A percentile compares a stretch with the other conserved stretches of the same genome.
phyloP scores from a whole-genome alignment of 306 rosid species.

The Corylus avellana region DNA sequence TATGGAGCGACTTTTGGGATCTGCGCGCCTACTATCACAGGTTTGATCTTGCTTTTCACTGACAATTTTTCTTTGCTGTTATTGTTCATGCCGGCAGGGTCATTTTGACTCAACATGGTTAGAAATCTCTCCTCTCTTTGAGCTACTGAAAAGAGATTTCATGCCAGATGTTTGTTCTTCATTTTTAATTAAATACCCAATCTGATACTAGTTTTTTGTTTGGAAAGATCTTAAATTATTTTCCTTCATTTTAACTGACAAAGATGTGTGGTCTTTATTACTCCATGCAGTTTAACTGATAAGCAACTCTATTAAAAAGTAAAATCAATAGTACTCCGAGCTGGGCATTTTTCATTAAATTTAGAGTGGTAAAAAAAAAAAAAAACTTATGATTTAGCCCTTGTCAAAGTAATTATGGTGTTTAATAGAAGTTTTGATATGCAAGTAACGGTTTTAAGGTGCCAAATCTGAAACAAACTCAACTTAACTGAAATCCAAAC shows the following conservation, averaged over 20 bases:
- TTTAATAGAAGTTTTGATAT: not conserved
- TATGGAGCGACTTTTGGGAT: constrained; percentile 82
- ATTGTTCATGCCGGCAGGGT: not conserved
- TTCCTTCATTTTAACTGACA: not conserved
- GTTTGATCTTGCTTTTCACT: constrained; percentile 36
- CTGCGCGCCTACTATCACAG: constrained; percentile 71
- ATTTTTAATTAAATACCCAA: not conserved
- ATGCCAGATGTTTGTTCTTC: not conserved
- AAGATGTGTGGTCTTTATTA: not conserved
- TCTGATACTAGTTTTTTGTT: not conserved
- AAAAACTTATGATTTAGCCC: not conserved
- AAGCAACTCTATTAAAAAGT: not conserved
- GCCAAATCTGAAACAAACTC: not conserved
- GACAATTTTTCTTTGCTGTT: not conserved
- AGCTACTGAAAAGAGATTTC: not conserved
- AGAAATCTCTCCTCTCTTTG: not conserved
- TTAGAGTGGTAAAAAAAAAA: not conserved
- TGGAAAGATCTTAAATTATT: not conserved
- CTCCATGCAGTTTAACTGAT: too few species aligned
- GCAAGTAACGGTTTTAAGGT: not conserved
- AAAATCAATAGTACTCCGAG: not conserved
- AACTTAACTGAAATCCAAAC: not conserved
- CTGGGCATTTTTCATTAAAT: not conserved
- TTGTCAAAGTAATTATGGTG: not conserved
- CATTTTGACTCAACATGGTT: not conserved